These are phyloP conservation scores for Peltaster fructicola DNA, from an alignment of 2,329 filamentous ascomycete species.

Conservation along the genomic window DNA sequence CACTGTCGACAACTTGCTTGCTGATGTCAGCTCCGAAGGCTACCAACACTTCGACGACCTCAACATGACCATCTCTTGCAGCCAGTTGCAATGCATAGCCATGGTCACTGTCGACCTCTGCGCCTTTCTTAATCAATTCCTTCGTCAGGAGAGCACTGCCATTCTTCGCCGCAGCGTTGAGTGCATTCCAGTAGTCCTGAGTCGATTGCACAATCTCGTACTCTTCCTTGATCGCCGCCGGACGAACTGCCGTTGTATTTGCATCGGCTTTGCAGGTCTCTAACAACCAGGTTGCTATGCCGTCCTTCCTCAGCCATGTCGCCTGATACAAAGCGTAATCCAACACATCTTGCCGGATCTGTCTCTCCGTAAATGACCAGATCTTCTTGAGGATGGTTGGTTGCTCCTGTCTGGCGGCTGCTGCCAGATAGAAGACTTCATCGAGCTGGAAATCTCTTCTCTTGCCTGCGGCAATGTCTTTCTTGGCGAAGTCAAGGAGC, in stretches of 20 bases:
- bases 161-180: conserved; percentile 3
- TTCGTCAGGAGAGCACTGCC: conserved; percentile 1
- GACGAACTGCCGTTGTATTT: conserved; percentile 2
- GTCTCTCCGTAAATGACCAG: conserved; percentile 3
- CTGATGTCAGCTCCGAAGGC: conserved; percentile 1
- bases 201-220: too few species aligned
- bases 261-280: conserved; percentile 1
- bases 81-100: conserved; percentile 4
- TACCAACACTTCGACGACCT: conserved; percentile 2
- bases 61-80: conserved; percentile 1
- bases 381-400: conserved; percentile 3
- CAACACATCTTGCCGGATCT: conserved; percentile 1
- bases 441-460: not conserved
- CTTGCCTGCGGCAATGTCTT: too few species aligned
- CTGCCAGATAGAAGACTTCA: conserved; percentile 1
- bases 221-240: too few species aligned
- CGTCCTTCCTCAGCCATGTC: conserved; percentile 1
- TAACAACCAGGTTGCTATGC: conserved; percentile 2
- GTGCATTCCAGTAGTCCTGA: conserved; percentile 2
- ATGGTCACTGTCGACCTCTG: conserved; percentile 1
- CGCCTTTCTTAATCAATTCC: conserved; percentile 1
- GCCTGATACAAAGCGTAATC: conserved; percentile 3
- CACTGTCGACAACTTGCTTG: conserved; percentile 1
- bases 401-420: conserved; percentile 1
- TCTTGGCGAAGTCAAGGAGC: too few species aligned